phyloP scores from a whole-genome alignment of 179 eudicot genomes.

The Sideroxylon spinosum region DNA sequence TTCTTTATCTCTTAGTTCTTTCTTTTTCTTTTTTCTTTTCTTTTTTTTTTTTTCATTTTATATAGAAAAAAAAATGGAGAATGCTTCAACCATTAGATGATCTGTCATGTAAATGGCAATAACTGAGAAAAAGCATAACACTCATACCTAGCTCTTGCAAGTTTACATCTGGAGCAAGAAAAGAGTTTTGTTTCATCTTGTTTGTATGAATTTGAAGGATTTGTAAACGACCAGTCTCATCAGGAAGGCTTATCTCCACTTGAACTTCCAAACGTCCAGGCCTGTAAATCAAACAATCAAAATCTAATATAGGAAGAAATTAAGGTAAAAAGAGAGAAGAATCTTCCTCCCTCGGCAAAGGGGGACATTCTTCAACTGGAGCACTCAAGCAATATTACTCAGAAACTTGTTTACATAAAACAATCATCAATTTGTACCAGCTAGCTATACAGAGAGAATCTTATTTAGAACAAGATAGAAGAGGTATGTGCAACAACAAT shows the following conservation, averaged over 20 bases:
- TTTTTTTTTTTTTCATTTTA: too few relatives aligned
- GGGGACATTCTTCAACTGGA: constrained; percentile 1
- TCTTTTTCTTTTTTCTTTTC: too few relatives aligned
- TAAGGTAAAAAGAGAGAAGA: too few relatives aligned
- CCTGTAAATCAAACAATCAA: constrained; percentile 31
- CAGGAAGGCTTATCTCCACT: constrained; percentile 99
- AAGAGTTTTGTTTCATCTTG: constrained; percentile 96
- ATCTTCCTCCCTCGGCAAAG: not conserved
- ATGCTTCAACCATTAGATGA: not conserved
- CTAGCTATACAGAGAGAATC: not conserved
- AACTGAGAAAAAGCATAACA: not conserved
- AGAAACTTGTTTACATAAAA: not conserved
- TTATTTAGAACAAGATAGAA: not conserved
- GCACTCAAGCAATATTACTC: not conserved
- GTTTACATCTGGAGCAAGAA: constrained; percentile 81
- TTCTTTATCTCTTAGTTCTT: too few relatives aligned
- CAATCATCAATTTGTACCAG: not conserved
- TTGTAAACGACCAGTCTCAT: constrained; percentile 93
- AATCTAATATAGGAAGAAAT: not conserved
- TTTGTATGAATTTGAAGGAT: constrained; percentile 95
- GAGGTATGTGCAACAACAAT: constrained; percentile 10
- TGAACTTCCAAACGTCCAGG: constrained; percentile 99
- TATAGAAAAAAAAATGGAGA: not conserved
- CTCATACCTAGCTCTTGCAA: constrained; percentile 77
- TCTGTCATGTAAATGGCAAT: not conserved